Conservation (phyloP, 768 basidiomycete species). For the Cystobasidium tubakii region DNA sequence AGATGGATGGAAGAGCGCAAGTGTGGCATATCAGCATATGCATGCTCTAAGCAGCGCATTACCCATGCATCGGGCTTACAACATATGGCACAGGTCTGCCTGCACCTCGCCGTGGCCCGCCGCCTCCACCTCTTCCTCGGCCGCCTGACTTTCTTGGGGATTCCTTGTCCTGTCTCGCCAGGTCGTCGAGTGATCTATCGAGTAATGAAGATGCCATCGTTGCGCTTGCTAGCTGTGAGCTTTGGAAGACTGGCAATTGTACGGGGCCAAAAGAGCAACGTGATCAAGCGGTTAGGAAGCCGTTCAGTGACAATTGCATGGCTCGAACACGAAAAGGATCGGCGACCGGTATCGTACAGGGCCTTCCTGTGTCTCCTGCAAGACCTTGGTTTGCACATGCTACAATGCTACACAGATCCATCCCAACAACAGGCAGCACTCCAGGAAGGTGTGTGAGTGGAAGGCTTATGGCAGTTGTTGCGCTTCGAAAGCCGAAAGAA, state of each 20-base stretch:
- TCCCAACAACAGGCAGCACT: too few relatives aligned
- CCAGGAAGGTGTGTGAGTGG: too few relatives aligned
- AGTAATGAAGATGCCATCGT: slow-evolving; percentile 28
- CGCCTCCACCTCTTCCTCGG: neutral
- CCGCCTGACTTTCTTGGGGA: neutral
- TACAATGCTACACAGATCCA: too few relatives aligned
- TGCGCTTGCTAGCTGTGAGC: neutral
- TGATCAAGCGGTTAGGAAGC: too few relatives aligned
- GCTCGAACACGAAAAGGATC: neutral
- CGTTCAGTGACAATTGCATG: too few relatives aligned
- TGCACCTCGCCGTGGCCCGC: neutral
- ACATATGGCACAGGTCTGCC: neutral
- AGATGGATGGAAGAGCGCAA: neutral
- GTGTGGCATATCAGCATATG: neutral
- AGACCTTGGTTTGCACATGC: too few relatives aligned
- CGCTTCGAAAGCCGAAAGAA: too few relatives aligned
- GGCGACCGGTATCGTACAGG: too few relatives aligned
- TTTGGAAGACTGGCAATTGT: neutral
- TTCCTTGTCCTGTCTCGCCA: slow-evolving; percentile 6
- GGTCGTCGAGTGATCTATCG: slow-evolving; percentile 33
- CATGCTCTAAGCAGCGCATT: neutral
- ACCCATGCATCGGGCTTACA: neutral
- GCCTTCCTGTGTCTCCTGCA: too few relatives aligned
- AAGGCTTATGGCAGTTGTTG: too few relatives aligned
- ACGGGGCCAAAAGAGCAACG: neutral